These are phyloP conservation scores for Phlebopus sp. DNA, from an alignment of 1,284 basidiomycete genomes.

Conservation along the genomic window DNA sequence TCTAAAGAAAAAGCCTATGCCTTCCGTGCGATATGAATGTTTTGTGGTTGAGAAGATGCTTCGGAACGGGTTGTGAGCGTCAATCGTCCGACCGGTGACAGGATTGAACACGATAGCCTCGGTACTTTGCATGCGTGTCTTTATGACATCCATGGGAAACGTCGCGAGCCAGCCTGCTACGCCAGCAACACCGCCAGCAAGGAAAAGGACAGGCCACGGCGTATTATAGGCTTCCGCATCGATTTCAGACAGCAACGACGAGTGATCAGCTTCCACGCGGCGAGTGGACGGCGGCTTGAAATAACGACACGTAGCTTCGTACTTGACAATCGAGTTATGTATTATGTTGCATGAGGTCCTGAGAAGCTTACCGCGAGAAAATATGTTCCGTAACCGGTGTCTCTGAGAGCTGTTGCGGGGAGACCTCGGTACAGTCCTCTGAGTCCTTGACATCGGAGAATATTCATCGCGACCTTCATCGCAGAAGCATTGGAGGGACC, in stretches of 20 bases:
- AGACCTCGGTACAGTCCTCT: conserved; percentile 77
- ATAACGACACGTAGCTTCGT: conserved; percentile 72
- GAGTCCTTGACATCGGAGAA: conserved; percentile 57
- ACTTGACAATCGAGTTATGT: conserved; percentile 37
- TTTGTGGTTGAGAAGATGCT: conserved; percentile 55
- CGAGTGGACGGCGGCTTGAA: conserved; percentile 35
- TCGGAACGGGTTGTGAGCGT: conserved; percentile 45
- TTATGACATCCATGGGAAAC: conserved; percentile 84
- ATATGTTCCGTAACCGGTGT: conserved; percentile 81
- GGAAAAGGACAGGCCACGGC: conserved; percentile 58
- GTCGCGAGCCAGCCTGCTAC: conserved; percentile 69
- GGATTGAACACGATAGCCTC: conserved; percentile 6
- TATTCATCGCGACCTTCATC: conserved; percentile 48
- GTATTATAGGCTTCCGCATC: conserved; percentile 40
- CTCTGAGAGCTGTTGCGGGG: conserved; percentile 67
- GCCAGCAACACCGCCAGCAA: conserved; percentile 80
- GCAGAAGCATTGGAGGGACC: conserved; percentile 37
- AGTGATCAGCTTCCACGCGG: conserved; percentile 28
- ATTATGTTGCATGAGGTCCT: background rate
- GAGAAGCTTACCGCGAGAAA: conserved; percentile 60
- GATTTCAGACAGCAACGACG: conserved; percentile 43
- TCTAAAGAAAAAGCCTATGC: conserved; percentile 65
- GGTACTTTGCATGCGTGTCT: conserved; percentile 77
- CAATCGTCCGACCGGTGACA: background rate
- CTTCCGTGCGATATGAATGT: conserved; percentile 65